phyloP scores from a whole-genome alignment of 2,329 filamentous ascomycete genomes.

The Curvularia sp. region DNA sequence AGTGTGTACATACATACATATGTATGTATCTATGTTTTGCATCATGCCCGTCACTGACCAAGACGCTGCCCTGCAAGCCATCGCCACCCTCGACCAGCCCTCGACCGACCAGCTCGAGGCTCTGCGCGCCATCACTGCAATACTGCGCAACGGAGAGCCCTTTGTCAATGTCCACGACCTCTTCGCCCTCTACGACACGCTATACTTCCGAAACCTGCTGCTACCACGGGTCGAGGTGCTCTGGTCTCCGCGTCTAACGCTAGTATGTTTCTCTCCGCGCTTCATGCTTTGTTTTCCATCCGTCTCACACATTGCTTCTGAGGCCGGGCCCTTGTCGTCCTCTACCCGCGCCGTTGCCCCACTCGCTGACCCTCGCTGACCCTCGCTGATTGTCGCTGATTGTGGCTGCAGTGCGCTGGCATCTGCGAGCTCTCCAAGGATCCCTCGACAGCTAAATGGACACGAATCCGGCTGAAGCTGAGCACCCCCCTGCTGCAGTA shows the following conservation, averaged over 20 bases:
- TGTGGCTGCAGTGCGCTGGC: slow-evolving; percentile 50
- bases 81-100: slow-evolving; percentile 45
- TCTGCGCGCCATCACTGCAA: slow-evolving; percentile 44
- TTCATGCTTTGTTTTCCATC: slow-evolving; percentile 20
- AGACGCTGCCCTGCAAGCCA: slow-evolving; percentile 51
- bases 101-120: slow-evolving; percentile 47
- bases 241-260: slow-evolving; percentile 55
- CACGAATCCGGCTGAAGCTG: slow-evolving; percentile 53
- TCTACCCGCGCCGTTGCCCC: slow-evolving; percentile 20
- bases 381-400: slow-evolving; percentile 26
- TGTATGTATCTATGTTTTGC: slow-evolving; percentile 14
- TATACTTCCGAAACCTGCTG: slow-evolving; percentile 55
- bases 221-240: slow-evolving; percentile 52
- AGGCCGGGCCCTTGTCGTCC: slow-evolving; percentile 8
- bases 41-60: slow-evolving; percentile 54
- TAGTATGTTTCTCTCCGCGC: slow-evolving; percentile 36
- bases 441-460: slow-evolving; percentile 46
- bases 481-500: slow-evolving; percentile 56
- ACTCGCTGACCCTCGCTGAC: slow-evolving; percentile 17
- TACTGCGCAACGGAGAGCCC: slow-evolving; percentile 50
- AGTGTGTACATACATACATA: not conserved
- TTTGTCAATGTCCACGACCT: slow-evolving; percentile 54
- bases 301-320: slow-evolving; percentile 14
- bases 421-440: slow-evolving; percentile 56
- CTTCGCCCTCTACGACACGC: slow-evolving; percentile 51